Evolutionary conservation across 208 protist genomes (phyloP), one percentile per base, ranked within the genome.

Genomic region (Trypanosomatidae sp.): DNA sequence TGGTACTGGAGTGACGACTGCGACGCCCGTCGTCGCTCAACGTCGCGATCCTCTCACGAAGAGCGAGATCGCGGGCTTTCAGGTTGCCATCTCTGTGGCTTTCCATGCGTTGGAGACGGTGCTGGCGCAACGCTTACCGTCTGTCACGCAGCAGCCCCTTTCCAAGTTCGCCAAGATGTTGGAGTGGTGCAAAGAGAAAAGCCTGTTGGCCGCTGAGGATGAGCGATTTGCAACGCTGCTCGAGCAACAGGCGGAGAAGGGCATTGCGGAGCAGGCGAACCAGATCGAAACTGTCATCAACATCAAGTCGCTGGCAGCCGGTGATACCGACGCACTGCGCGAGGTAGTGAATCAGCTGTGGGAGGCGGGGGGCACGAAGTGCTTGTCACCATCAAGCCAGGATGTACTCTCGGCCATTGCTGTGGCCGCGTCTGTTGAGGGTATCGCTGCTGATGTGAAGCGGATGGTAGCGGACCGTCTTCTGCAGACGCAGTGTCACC

Each of bases 361-460:
- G 90, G 44, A 66, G 22, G 77, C 71, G 1, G 88, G 87, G 1
- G 56, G 65, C 8, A 36, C 65, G 5, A 73, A 79, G 66, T 82
- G 66, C 68, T 88, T 94, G 28, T 66, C 59, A 25, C 91, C 91
- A 17, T 79, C 79, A 53, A 96, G 92, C 68, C 73, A 82, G 13
- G 92, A 96, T 60, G 92, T 96, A 46, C 83, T 96, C 2, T 95
- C 90, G 1, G 82, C 84, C 13, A 84, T 96, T 44, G 92, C 88
- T 0, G 81, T 87, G 1, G 80, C 88, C 7, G 80, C 88, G 2
- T 70, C 74, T 13, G 73, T 78, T 3, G 65, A 67, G 0, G 78
- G 67, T 28, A 74, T 96, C 12, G 74, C 75, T 0, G 85, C 81
- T 13, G 82, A 59, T 4, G 47, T 88, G 62, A 80, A 86, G 46